Evolutionary conservation across 1,139 yeast genomes (phyloP).

Genomic region (Nadsonia starkeyi-henricii): DNA sequence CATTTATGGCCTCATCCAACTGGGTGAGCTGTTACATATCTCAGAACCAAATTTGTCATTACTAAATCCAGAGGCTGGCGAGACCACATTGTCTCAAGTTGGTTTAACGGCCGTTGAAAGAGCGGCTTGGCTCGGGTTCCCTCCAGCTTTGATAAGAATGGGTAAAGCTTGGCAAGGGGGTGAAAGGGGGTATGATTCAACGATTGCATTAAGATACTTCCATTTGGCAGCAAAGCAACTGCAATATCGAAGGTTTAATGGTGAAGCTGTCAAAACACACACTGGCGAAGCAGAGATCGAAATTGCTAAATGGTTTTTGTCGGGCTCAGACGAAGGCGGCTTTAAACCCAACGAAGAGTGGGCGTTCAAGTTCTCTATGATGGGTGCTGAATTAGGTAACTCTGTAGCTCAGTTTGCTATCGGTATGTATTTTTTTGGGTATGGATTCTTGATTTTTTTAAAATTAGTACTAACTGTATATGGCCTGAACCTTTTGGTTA

Average conservation of each 20-base stretch:
- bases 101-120: slow-evolving; percentile 23
- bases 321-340: slow-evolving; percentile 12
- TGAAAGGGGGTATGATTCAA: slow-evolving; percentile 24
- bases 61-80: neutral
- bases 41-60: slow-evolving; percentile 5
- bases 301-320: slow-evolving; percentile 28
- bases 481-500: no score
- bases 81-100: slow-evolving; percentile 8
- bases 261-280: slow-evolving; percentile 9
- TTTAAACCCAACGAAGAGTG: slow-evolving; percentile 24
- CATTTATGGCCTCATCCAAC: slow-evolving; percentile 23
- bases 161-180: slow-evolving; percentile 28
- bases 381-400: slow-evolving; percentile 23
- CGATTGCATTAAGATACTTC: slow-evolving; percentile 26
- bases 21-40: slow-evolving; percentile 20
- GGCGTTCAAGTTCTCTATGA: slow-evolving; percentile 25
- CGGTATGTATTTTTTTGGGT: slow-evolving; percentile 13
- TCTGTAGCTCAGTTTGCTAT: slow-evolving; percentile 27
- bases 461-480: neutral
- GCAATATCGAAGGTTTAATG: slow-evolving; percentile 12
- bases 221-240: slow-evolving; percentile 26
- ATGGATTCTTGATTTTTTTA: no score
- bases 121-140: slow-evolving; percentile 26
- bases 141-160: slow-evolving; percentile 28
- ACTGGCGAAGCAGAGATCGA: slow-evolving; percentile 26